Conservation (phyloP, 208 protist genomes). For the Leishmania aethiopica region DNA sequence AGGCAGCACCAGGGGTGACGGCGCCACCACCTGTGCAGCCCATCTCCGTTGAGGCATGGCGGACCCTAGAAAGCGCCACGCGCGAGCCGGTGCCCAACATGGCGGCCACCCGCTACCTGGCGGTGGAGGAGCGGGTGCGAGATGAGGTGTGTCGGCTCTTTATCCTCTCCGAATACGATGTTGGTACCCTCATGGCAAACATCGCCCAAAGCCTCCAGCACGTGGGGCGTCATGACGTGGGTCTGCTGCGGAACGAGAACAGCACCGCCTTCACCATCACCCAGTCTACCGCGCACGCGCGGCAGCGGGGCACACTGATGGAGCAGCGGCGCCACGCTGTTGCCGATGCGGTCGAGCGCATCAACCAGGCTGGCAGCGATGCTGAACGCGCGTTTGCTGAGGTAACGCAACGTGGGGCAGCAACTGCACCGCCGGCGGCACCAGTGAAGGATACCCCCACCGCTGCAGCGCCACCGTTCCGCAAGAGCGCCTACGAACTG, state of each 20-base stretch:
- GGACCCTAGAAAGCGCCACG: conserved; percentile 45
- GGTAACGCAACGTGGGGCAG: conserved; percentile 7
- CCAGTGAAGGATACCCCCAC: background rate
- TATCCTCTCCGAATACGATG: conserved; percentile 76
- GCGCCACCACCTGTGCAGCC: conserved; percentile 29
- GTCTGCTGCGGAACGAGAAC: conserved; percentile 78
- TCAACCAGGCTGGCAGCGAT: conserved; percentile 46
- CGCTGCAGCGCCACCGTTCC: conserved; percentile 26
- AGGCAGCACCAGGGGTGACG: conserved; percentile 11
- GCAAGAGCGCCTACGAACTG: conserved; percentile 53
- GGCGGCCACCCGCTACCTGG: conserved; percentile 65
- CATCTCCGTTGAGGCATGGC: conserved; percentile 46
- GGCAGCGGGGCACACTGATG: conserved; percentile 26
- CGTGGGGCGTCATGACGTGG: conserved; percentile 81
- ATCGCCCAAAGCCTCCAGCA: conserved; percentile 72
- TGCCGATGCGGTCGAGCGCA: conserved; percentile 56
- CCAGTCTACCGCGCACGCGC: conserved; percentile 69
- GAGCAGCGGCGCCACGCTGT: conserved; percentile 55
- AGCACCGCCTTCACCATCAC: conserved; percentile 81
- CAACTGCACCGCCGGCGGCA: background rate
- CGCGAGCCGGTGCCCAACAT: conserved; percentile 46
- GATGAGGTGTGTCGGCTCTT: conserved; percentile 76
- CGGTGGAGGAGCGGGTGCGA: conserved; percentile 72
- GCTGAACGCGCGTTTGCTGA: conserved; percentile 43
- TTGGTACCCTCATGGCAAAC: conserved; percentile 65